Percentiles rank a stretch among this genome's conserved stretches.
Conservation (phyloP, 176 grass and related monocot species). For the Hordeum vulgare region MorexV3_pseudomolecules_assembly NC_058519.1:643208033-643208532, state of each 20-base stretch:
- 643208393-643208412: slow-evolving; percentile 36
- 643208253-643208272: slow-evolving; percentile 44
- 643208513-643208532: neutral
- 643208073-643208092: neutral
- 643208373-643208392: neutral
- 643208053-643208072: neutral
- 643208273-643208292: slow-evolving; percentile 5
- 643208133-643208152: slow-evolving; percentile 31
- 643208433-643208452: slow-evolving; percentile 37
- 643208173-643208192: slow-evolving; percentile 37
- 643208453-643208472: slow-evolving; percentile 53
- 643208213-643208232: slow-evolving; percentile 37
- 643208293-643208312: slow-evolving; percentile 22
- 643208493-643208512: slow-evolving; percentile 38
- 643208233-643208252: slow-evolving; percentile 50
- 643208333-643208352: neutral
- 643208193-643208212: slow-evolving; percentile 43
- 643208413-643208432: slow-evolving; percentile 54
- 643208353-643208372: neutral
- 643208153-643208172: slow-evolving; percentile 54
- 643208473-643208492: slow-evolving; percentile 43
- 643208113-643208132: slow-evolving; percentile 23
- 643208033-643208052: no score
- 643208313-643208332: slow-evolving; percentile 38
- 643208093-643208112: slow-evolving; percentile 16